Base-by-base conservation (phyloP, 2,329 filamentous ascomycete genomes). In the Akanthomyces dipterigenus region DNA sequence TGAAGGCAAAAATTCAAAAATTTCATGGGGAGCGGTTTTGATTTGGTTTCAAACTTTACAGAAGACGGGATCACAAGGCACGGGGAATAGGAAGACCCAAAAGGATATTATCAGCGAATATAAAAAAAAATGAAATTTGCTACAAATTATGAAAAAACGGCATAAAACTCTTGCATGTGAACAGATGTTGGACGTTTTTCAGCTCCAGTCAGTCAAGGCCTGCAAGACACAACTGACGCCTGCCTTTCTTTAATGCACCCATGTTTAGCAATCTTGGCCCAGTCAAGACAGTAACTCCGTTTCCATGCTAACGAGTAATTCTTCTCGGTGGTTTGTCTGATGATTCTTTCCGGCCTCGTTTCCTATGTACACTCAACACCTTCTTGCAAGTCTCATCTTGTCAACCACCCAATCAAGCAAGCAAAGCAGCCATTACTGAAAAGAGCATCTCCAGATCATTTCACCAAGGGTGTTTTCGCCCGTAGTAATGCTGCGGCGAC, bases 281-380 rank as follows among this genome's bases (percentile, higher is more conserved):
- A 28, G 16, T 28, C 24, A 43, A 55, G 28, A 55, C 5, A 42
- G 31, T 12, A 18, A 48, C 43, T 14, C 36, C 56, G 34, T 22
- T 43, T 46, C 73, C 49, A 73, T 67, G 51, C 24, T 38, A 28
- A 8, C 38, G 3, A 24, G 16, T 14, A 14, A 49, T n/a, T 49
- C 14, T 46, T 14, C 43, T 22, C 6, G 42, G 20, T 16, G 11
- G 36, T 38, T 16, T 14, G 36, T 38, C 14, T 38, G 16, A 3
- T 34, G 4, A 38, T 38, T 38, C 36, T 38, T 38, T 38, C 11
- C 36, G 12, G 7, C 5, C 36, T 22, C 4, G 7, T 45, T n/a
- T 24, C n/a, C 2, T 45, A 34, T 45, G 18, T 45, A 45, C 31
- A 9, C 31, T 7, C 11, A n/a, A n/a, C n/a, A 9, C 7, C 31